These are phyloP conservation scores for Ensete ventricosum DNA, from an alignment of 176 grass and related monocot genomes.

Conservation along the genomic window DNA sequence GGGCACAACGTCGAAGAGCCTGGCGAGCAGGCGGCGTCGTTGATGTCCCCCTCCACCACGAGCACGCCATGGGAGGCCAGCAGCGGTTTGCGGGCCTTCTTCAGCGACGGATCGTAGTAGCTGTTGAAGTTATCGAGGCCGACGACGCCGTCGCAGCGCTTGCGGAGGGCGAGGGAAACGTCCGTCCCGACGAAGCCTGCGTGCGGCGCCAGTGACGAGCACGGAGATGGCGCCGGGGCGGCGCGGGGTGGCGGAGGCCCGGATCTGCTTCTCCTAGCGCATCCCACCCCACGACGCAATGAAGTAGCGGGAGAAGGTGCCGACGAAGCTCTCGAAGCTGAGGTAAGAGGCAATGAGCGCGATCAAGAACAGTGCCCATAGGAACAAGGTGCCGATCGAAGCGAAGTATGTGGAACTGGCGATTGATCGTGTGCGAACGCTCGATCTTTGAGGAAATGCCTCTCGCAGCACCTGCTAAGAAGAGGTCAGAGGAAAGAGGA, in stretches of 20 bases:
- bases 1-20: background rate
- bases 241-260: background rate
- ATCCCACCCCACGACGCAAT: too few species aligned
- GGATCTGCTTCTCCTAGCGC: background rate
- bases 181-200: background rate
- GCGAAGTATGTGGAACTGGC: too few species aligned
- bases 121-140: background rate
- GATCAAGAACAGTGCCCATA: too few species aligned
- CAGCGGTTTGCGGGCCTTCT: background rate
- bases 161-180: background rate
- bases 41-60: background rate
- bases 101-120: background rate
- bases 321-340: too few species aligned
- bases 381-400: too few species aligned
- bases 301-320: too few species aligned
- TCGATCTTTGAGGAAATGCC: too few species aligned
- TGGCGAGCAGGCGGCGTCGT: background rate
- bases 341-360: too few species aligned
- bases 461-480: too few species aligned
- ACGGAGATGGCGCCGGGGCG: background rate
- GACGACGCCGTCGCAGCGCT: background rate
- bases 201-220: background rate
- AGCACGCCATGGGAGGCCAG: background rate
- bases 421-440: too few species aligned
- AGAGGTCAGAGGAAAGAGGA: too few species aligned